Conservation (phyloP, 2,329 filamentous ascomycete species). For the Penicillium brasilianum region DNA sequence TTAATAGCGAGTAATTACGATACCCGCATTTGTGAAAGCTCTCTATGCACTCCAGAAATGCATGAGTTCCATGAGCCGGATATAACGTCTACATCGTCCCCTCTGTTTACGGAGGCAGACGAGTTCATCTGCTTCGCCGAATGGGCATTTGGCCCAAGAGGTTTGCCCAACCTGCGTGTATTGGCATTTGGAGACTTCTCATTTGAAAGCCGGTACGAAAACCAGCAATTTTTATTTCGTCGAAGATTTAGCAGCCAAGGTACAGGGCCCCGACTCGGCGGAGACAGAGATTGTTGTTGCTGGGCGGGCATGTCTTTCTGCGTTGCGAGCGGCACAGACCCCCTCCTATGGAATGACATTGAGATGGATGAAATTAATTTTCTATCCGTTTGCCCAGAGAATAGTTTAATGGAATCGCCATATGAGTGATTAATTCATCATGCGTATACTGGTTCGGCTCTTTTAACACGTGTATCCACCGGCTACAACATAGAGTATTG, state of each 20-base stretch:
- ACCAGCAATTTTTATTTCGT: constrained; percentile 20
- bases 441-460: background rate
- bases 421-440: constrained; percentile 14
- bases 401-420: constrained; percentile 23
- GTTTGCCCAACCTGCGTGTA: constrained; percentile 16
- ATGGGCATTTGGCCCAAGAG: constrained; percentile 23
- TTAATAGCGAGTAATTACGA: constrained; percentile 3
- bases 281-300: background rate
- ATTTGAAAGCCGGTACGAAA: constrained; percentile 13
- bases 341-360: constrained; percentile 2
- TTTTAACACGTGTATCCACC: background rate
- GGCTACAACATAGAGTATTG: background rate
- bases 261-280: background rate
- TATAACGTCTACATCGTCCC: constrained; percentile 3
- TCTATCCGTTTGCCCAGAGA: constrained; percentile 20
- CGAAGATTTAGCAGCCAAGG: constrained; percentile 6
- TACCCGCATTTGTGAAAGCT: constrained; percentile 2
- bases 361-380: constrained; percentile 14
- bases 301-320: background rate
- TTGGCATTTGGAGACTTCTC: constrained; percentile 27
- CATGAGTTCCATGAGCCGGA: background rate
- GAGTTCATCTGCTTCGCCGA: constrained; percentile 21
- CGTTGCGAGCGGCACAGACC: constrained; percentile 1
- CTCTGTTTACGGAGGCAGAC: constrained; percentile 9
- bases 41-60: constrained; percentile 6